Percentiles rank a stretch among this genome's conserved stretches.
Conservation (phyloP, 2,329 filamentous ascomycete genomes). For the Venturia oleaginea region DNA sequence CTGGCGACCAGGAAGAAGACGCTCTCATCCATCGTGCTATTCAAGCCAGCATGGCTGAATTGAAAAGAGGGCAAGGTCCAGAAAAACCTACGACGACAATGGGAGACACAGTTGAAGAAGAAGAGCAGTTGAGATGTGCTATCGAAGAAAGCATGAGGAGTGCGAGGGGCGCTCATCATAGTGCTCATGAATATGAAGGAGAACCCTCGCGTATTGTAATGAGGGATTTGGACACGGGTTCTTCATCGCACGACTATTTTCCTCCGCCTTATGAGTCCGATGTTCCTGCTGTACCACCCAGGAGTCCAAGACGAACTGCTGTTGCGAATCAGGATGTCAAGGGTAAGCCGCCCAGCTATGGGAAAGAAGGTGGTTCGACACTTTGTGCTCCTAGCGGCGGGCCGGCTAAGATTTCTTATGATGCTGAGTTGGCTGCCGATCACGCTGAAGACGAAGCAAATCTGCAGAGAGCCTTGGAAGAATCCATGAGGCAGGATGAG, state of each 20-base stretch:
- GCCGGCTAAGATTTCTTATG: background rate
- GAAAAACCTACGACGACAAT: conserved; percentile 15
- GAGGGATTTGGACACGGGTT: conserved; percentile 15
- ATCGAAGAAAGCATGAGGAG: conserved; percentile 35
- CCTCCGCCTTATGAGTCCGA: background rate
- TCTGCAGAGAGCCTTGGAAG: conserved; percentile 27
- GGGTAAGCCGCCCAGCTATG: conserved; percentile 3
- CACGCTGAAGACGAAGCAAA: conserved; percentile 27
- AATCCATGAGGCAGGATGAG: conserved; percentile 22
- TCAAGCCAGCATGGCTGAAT: conserved; percentile 57
- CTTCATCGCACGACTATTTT: conserved; percentile 1
- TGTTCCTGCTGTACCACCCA: conserved; percentile 4
- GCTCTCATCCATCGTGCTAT: conserved; percentile 63
- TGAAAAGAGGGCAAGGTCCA: conserved; percentile 29
- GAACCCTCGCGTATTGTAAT: conserved; percentile 11
- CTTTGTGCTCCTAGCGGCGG: conserved; percentile 17
- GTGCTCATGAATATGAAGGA: conserved; percentile 14
- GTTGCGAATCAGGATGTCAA: conserved; percentile 10
- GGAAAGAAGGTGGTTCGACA: background rate
- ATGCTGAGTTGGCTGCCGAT: background rate
- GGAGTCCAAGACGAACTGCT: conserved; percentile 3
- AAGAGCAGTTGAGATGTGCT: conserved; percentile 41
- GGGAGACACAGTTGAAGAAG: conserved; percentile 27
- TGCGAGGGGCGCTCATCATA: conserved; percentile 13
- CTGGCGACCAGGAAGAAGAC: conserved; percentile 60